Evolutionary conservation across 2,329 filamentous ascomycete genomes (phyloP).

Genomic region (Pseudogymnoascus sp.): DNA sequence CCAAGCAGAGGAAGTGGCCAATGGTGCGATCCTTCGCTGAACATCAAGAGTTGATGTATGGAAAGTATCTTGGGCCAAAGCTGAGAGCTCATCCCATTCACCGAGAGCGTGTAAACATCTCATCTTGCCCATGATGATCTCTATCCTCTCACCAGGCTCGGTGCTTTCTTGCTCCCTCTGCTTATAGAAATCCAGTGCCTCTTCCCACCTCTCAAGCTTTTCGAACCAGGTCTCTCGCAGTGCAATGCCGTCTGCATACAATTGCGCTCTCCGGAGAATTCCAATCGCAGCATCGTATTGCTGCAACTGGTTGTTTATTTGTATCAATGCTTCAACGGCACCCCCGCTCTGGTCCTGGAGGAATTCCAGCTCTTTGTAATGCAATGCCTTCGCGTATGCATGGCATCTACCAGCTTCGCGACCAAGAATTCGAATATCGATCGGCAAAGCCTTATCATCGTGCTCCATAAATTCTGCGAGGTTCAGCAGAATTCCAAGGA

Average conservation of each 20-base stretch:
- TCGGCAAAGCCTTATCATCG: constrained; percentile 94
- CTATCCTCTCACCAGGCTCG: constrained; percentile 79
- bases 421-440: constrained; percentile 90
- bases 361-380: constrained; percentile 98
- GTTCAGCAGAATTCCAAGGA: constrained; percentile 88
- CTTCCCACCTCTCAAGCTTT: constrained; percentile 96
- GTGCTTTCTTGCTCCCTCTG: constrained; percentile 67
- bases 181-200: constrained; percentile 86
- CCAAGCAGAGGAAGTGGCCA: constrained; percentile 95
- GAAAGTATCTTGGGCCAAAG: constrained; percentile 88
- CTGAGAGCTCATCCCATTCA: constrained; percentile 91
- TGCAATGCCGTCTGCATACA: constrained; percentile 87
- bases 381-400: constrained; percentile 93
- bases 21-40: constrained; percentile 80
- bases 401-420: constrained; percentile 95
- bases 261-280: constrained; percentile 90
- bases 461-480: constrained; percentile 99
- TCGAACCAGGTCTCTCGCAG: constrained; percentile 98
- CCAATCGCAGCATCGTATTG: constrained; percentile 98
- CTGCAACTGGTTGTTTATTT: constrained; percentile 98
- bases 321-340: constrained; percentile 93
- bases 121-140: constrained; percentile 99
- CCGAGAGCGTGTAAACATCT: constrained; percentile 92
- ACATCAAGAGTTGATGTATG: constrained; percentile 79
- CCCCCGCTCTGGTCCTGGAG: constrained; percentile 93